Evolutionary conservation across 148 eudicot genomes (phyloP).

Genomic region (Rhododendron vialii): DNA sequence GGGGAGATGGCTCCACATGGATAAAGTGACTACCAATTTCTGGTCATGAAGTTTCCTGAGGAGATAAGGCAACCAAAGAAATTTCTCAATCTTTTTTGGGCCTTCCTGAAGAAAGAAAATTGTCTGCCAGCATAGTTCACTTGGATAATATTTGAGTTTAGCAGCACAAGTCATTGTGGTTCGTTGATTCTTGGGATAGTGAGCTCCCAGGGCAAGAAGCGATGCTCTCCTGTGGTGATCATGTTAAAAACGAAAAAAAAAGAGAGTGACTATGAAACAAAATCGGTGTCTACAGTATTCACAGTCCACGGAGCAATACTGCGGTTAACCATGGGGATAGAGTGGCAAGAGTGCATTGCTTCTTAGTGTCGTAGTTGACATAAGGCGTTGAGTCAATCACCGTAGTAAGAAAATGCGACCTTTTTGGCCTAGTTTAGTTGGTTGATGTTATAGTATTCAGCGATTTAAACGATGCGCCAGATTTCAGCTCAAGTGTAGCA

Average conservation of each 20-base stretch:
- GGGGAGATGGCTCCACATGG: background rate
- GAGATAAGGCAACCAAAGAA: too few species aligned
- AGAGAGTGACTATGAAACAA: background rate
- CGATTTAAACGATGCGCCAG: background rate
- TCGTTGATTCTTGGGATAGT: too few species aligned
- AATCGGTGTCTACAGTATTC: background rate
- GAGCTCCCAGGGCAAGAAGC: background rate
- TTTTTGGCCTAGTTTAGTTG: background rate
- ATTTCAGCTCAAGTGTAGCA: background rate
- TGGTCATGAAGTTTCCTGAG: too few species aligned
- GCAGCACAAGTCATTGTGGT: too few species aligned
- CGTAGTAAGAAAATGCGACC: background rate
- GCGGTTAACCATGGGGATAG: background rate
- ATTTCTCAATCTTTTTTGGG: too few species aligned
- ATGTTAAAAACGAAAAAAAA: background rate
- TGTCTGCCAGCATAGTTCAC: background rate
- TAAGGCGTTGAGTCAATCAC: too few species aligned
- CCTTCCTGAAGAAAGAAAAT: too few species aligned
- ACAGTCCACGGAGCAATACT: background rate
- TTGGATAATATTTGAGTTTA: too few species aligned
- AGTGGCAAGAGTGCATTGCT: background rate
- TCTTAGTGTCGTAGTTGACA: background rate
- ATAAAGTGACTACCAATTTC: too few species aligned
- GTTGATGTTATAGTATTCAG: background rate
- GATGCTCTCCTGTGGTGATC: background rate